Conservation (phyloP, 306 rosid genomes). For the Citrullus mucosospermus region DNA sequence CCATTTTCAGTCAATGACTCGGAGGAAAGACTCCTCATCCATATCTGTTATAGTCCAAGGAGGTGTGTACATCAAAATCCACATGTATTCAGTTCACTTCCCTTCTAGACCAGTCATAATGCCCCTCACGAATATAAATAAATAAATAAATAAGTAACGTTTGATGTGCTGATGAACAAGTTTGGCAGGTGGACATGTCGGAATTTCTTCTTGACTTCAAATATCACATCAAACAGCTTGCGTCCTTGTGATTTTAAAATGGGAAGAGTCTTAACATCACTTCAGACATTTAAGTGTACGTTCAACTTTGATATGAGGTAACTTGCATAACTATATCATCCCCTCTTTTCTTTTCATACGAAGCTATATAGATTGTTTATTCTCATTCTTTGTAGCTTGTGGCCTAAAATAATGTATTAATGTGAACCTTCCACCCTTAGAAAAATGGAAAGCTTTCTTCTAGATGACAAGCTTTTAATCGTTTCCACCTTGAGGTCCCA, state of each 20-base stretch:
- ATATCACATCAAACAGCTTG: conserved; percentile 61
- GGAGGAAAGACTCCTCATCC: conserved; percentile 73
- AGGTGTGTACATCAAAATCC: conserved; percentile 28
- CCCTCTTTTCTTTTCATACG: neutral
- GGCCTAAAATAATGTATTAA: neutral
- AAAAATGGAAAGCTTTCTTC: neutral
- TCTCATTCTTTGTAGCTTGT: neutral
- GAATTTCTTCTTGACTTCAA: conserved; percentile 52
- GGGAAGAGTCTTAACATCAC: conserved; percentile 68
- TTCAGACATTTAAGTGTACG: conserved; percentile 62
- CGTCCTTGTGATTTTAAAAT: conserved; percentile 88
- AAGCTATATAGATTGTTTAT: neutral
- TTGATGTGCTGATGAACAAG: conserved; percentile 6
- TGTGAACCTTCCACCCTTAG: neutral
- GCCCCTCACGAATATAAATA: no score
- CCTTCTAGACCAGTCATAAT: neutral
- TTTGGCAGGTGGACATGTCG: conserved; percentile 79
- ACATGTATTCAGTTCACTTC: neutral
- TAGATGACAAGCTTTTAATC: neutral
- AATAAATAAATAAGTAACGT: no score
- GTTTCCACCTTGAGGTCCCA: neutral
- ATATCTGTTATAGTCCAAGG: conserved; percentile 71
- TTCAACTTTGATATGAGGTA: conserved; percentile 81
- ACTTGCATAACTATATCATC: neutral
- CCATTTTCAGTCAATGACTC: conserved; percentile 31